These are phyloP conservation scores for Mortierella hygrophila DNA, from an alignment of 192 early-diverging fungal species.

Conservation along the genomic window DNA sequence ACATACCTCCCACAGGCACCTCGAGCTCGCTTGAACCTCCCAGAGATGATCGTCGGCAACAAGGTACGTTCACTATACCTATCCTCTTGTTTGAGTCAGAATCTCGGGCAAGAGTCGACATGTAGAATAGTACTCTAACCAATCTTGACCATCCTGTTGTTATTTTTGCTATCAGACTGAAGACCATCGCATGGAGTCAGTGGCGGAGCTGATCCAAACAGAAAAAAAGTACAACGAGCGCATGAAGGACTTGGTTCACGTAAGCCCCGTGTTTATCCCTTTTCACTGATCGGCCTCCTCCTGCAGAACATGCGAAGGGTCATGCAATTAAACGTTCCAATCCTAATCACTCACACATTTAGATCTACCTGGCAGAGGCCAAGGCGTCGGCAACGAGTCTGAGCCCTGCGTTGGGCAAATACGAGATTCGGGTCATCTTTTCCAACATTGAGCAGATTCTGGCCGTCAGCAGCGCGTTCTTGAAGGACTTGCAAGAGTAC, in stretches of 20 bases:
- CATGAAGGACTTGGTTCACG: slow-evolving; percentile 25
- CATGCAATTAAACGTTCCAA: not conserved
- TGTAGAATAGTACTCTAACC: not conserved
- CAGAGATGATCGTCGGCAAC: slow-evolving; percentile 16
- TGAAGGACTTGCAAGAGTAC: slow-evolving; percentile 29
- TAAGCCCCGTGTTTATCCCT: not conserved
- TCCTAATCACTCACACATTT: not conserved
- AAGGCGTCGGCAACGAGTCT: not conserved
- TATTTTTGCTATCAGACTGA: not conserved
- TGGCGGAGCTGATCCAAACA: slow-evolving; percentile 28
- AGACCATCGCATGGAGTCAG: slow-evolving; percentile 13
- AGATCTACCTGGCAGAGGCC: slow-evolving; percentile 33
- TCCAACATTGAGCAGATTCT: slow-evolving; percentile 44
- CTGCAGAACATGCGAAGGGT: not conserved
- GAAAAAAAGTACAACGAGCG: slow-evolving; percentile 32
- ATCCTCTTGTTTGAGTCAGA: not conserved
- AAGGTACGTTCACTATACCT: slow-evolving; percentile 6
- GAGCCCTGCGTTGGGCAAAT: slow-evolving; percentile 18
- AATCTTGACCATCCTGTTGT: not conserved
- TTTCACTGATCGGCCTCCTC: not conserved
- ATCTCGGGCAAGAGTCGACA: not conserved
- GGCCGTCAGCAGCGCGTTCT: slow-evolving; percentile 19
- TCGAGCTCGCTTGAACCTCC: not conserved
- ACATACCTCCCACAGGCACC: slow-evolving; percentile 8
- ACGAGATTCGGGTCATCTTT: slow-evolving; percentile 35